Percentiles rank a stretch among this genome's conserved stretches.
phyloP scores from a whole-genome alignment of 768 basidiomycete species.

The Collybiopsis confluens region DNA sequence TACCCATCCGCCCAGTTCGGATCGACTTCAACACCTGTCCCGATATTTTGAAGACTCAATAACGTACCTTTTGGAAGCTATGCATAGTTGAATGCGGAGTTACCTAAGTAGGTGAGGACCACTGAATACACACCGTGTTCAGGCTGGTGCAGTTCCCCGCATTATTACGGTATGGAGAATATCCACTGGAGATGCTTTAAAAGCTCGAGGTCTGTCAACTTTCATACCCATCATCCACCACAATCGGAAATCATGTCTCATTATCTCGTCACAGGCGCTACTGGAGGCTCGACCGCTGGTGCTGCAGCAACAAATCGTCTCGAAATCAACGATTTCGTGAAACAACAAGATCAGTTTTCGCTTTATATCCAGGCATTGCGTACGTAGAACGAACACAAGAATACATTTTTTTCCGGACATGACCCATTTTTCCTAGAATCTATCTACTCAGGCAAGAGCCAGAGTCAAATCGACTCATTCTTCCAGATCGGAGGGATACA shows the following conservation, averaged over 20 bases:
- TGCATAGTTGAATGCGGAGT: too few relatives aligned
- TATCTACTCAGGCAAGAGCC: conserved; percentile 23
- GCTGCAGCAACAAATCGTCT: conserved; percentile 30
- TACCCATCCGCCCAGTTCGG: too few relatives aligned
- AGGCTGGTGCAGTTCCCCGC: too few relatives aligned
- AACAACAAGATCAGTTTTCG: conserved; percentile 41
- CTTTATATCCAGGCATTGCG: conserved; percentile 48
- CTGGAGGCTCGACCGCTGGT: conserved; percentile 10
- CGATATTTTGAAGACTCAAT: too few relatives aligned
- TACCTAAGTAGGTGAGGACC: too few relatives aligned
- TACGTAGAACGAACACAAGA: conserved; percentile 19
- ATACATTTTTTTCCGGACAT: neutral
- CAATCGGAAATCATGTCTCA: conserved; percentile 10
- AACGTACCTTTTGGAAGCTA: too few relatives aligned
- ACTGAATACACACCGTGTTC: too few relatives aligned
- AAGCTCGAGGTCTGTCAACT: neutral
- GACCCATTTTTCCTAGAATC: conserved; percentile 15
- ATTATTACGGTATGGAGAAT: too few relatives aligned
- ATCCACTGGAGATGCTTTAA: too few relatives aligned
- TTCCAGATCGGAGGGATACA: conserved; percentile 49
- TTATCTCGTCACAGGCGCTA: conserved; percentile 15
- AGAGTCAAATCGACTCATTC: conserved; percentile 31
- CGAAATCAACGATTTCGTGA: conserved; percentile 40
- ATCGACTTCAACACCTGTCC: too few relatives aligned
- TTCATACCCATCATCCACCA: neutral